These are phyloP conservation scores for Fusarium transvaalense DNA, from an alignment of 2,329 filamentous ascomycete species.

Conservation along the genomic window DNA sequence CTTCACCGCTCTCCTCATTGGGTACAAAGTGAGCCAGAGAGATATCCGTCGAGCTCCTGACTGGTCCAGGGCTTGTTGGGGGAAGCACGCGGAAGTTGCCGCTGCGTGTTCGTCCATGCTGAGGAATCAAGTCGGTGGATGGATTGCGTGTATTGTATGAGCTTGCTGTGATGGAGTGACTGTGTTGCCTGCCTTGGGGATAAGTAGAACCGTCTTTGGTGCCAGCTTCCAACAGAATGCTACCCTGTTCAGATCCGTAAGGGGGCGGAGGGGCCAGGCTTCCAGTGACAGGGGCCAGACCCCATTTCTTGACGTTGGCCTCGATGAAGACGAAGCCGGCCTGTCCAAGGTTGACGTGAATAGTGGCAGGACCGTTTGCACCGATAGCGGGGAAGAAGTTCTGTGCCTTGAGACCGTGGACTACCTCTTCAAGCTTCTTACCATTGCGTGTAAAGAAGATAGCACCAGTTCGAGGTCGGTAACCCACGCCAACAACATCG, in stretches of 20 bases:
- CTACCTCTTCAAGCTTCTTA: constrained; percentile 95
- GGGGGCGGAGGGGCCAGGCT: constrained; percentile 94
- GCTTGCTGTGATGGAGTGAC: constrained; percentile 58
- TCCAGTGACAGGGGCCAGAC: constrained; percentile 93
- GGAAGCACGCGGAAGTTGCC: constrained; percentile 81
- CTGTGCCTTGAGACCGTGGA: constrained; percentile 90
- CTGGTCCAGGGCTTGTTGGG: constrained; percentile 88
- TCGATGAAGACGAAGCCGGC: constrained; percentile 99
- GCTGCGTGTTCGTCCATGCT: constrained; percentile 80
- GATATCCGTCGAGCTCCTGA: constrained; percentile 94
- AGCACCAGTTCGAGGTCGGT: constrained; percentile 91
- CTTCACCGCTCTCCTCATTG: constrained; percentile 77
- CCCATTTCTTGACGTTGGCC: constrained; percentile 99
- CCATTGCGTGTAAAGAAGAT: constrained; percentile 99
- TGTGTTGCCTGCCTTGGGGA: constrained; percentile 59
- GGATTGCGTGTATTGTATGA: constrained; percentile 57
- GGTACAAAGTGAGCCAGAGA: constrained; percentile 88
- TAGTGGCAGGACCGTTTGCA: constrained; percentile 89
- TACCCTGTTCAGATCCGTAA: constrained; percentile 96
- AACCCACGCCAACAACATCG: constrained; percentile 95
- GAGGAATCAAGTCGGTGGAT: constrained; percentile 65
- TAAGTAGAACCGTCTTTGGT: constrained; percentile 69
- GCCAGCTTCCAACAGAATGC: constrained; percentile 91
- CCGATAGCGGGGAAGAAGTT: constrained; percentile 99
- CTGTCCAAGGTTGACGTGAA: constrained; percentile 98